These are phyloP conservation scores for Sporobolomyces pararoseus DNA, from an alignment of 768 basidiomycete species.

Conservation along the genomic window DNA sequence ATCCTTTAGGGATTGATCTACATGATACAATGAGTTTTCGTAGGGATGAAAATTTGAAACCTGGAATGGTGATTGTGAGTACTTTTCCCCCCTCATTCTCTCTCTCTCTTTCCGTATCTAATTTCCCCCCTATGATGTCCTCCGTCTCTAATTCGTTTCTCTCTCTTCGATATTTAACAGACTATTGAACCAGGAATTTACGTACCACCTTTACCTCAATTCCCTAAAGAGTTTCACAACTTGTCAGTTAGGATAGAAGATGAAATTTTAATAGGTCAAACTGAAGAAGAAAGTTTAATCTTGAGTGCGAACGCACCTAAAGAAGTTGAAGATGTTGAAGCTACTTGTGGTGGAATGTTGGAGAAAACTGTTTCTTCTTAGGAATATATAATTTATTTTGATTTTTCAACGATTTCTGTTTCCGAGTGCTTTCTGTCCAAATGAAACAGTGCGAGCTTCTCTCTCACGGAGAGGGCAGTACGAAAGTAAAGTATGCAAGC, in stretches of 20 bases:
- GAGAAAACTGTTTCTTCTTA: too few species aligned
- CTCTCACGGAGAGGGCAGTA: too few species aligned
- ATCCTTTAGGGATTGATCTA: slow-evolving; percentile 89
- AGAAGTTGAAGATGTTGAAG: slow-evolving; percentile 78
- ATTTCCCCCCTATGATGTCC: too few species aligned
- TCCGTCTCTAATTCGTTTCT: too few species aligned
- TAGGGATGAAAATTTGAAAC: slow-evolving; percentile 55
- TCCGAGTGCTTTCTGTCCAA: too few species aligned
- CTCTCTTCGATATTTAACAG: slow-evolving; percentile 16
- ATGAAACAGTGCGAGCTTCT: too few species aligned
- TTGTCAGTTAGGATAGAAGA: slow-evolving; percentile 89
- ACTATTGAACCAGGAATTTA: slow-evolving; percentile 62
- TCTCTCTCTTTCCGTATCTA: background rate
- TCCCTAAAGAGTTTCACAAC: slow-evolving; percentile 84
- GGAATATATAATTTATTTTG: too few species aligned
- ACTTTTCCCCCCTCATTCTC: too few species aligned
- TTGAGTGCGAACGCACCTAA: slow-evolving; percentile 73
- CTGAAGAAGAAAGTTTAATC: slow-evolving; percentile 57
- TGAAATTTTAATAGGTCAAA: slow-evolving; percentile 57
- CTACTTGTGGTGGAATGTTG: slow-evolving; percentile 68
- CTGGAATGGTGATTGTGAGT: slow-evolving; percentile 67
- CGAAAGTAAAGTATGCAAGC: too few species aligned
- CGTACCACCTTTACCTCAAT: slow-evolving; percentile 71
- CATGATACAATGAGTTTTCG: slow-evolving; percentile 66
- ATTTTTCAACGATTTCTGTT: too few species aligned